Evolutionary conservation across 176 grass and related monocot species (phyloP).

Genomic region (Lolium multiflorum): DNA sequence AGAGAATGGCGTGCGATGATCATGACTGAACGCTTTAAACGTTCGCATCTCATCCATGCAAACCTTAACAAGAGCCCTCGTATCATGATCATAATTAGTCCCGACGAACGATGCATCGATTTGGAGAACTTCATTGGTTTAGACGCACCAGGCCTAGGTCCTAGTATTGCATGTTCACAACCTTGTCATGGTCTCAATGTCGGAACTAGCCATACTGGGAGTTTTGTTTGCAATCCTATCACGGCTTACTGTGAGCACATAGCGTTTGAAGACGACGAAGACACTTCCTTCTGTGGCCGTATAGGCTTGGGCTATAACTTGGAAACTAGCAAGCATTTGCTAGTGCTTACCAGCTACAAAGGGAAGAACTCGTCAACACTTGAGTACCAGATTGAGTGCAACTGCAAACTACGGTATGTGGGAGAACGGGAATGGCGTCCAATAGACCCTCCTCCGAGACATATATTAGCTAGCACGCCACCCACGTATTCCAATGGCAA

Average conservation of each 20-base stretch:
- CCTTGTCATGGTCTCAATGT: slow-evolving; percentile 28
- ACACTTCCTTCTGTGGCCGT: not conserved
- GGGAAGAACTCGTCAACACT: not conserved
- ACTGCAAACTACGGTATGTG: not conserved
- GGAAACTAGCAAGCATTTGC: slow-evolving; percentile 14
- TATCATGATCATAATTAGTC: not conserved
- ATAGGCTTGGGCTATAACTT: slow-evolving; percentile 38
- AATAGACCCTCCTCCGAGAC: not conserved
- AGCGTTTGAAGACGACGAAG: not conserved
- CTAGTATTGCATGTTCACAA: not conserved
- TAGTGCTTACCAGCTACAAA: not conserved
- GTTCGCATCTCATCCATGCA: not conserved
- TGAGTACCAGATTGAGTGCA: not conserved
- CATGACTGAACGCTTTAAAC: not conserved
- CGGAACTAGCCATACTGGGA: not conserved
- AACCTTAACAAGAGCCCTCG: slow-evolving; percentile 4
- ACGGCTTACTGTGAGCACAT: not conserved
- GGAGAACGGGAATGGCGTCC: not conserved
- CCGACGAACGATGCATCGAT: not conserved
- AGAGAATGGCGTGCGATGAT: not conserved
- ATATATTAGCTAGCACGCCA: not conserved
- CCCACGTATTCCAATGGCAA: not conserved
- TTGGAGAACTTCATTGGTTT: not conserved
- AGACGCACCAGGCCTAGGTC: not conserved
- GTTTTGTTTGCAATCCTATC: slow-evolving; percentile 37